phyloP scores from a whole-genome alignment of 768 basidiomycete species.

The Hirschioporus abietinus region DNA sequence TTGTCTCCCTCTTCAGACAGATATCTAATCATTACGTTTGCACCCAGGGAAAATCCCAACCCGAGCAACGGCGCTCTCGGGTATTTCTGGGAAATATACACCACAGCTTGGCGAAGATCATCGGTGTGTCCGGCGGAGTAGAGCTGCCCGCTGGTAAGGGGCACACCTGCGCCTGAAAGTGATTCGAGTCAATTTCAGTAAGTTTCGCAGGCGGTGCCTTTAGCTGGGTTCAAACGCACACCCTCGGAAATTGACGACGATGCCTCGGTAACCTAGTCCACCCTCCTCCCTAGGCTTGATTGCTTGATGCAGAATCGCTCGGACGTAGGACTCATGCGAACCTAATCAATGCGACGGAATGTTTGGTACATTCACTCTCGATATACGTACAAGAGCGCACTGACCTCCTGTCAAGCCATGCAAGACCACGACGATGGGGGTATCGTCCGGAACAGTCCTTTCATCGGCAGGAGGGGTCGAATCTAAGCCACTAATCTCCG shows the following conservation, averaged over 20 bases:
- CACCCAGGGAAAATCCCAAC: conserved; percentile 90
- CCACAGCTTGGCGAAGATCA: conserved; percentile 77
- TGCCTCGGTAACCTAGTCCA: conserved; percentile 87
- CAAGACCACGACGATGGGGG: conserved; percentile 36
- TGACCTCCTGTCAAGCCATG: conserved; percentile 44
- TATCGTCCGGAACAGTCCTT: conserved; percentile 27
- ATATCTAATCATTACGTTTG: conserved; percentile 87
- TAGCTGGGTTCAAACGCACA: conserved; percentile 44
- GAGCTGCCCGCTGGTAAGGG: conserved; percentile 74
- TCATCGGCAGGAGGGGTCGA: conserved; percentile 16
- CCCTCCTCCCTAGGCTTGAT: conserved; percentile 66
- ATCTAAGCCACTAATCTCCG: conserved; percentile 10
- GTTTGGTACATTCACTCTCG: not conserved
- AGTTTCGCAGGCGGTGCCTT: conserved; percentile 8
- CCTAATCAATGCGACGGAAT: conserved; percentile 35
- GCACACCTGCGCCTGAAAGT: conserved; percentile 71
- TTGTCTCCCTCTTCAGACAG: conserved; percentile 73
- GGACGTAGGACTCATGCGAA: conserved; percentile 86
- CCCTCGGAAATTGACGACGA: conserved; percentile 90
- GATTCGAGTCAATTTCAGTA: conserved; percentile 1
- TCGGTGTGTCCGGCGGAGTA: conserved; percentile 90
- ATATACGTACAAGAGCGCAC: conserved; percentile 7
- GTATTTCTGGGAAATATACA: conserved; percentile 66
- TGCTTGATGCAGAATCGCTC: conserved; percentile 72
- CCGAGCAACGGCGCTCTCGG: conserved; percentile 82